Base-by-base conservation (phyloP, 2,329 filamentous ascomycete species). In the Endoconidiophora laricicola region DNA sequence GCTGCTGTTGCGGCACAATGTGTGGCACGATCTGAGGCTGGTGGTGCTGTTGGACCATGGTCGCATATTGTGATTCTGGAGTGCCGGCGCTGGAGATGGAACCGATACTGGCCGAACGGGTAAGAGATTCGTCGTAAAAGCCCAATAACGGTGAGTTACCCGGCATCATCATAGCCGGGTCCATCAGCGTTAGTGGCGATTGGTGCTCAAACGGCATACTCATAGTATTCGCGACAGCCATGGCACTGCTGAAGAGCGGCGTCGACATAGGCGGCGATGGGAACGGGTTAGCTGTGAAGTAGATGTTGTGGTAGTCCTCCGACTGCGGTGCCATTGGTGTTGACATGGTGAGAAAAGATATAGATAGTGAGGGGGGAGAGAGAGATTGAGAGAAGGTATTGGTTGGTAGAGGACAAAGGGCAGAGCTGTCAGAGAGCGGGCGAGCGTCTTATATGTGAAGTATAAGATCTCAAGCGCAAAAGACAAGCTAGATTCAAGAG, bases 101-200 rank as follows among this genome's bases (percentile, higher is more conserved):
- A 29, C 43, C 49, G 18, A 52, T 42, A 3, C 44, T 47, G 23
- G 49, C 44, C 14, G 49, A 52, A 14, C 49, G 49, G 26, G 49
- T 46, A 6, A 52, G 26, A 12, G 49, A 5, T n/a, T 37, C 24
- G 7, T 46, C 49, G 44, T 48, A 44, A 29, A 44, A 48, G 9
- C 23, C n/a, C 14, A 33, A n/a, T 26, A 16, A 20, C 9, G 37
- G 44, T 14, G 37, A 44, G 6, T 38, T 23, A 4, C 24, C 22
- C 18, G 33, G 14, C n/a, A 16, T 16, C 38, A 40, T 40, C n/a
- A 22, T 33, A n/a, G 20, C 20, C 14, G 38, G 16, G 22, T 45
- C 44, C 37, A 45, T 33, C 37, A 45, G 37, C 10, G 44, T 20
- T 2, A 33, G 20, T 10, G 46, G 46, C 14, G 46, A 42, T 2